Evolutionary conservation across 805 yeast genomes (phyloP), one percentile per base, ranked within the genome.

Genomic region (Kazachstania viticola): DNA sequence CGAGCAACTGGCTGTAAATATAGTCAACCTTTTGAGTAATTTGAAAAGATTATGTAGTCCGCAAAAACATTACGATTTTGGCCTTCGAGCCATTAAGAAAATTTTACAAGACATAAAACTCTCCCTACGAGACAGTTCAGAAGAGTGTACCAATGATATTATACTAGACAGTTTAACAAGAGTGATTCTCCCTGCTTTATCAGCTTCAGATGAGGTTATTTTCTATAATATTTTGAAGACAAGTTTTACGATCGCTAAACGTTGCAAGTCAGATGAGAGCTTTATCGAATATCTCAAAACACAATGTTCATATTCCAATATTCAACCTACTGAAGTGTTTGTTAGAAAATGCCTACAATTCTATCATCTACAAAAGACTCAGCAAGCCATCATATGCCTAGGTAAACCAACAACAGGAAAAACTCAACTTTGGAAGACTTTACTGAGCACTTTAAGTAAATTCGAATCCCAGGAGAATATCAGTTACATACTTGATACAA

Each of bases 21-120:
- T 80, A 13, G 81, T 79, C 0, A 62, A 69, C 0, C 63, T 82
- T 19, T 78, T 83, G 39, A 38, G 38, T 1, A 49, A 47, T 1
- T 49, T 88, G n/a, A 46, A 51, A 3, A n/a, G 12, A 0, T 30
- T 36, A 0, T 54, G 73, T 9, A 64, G 80, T 0, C 15, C 38
- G 0, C 95, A 83, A 46, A 48, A 54, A 4, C 96, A 88, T 49
- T 88, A 88, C 44, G 96, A 88, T 46, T 88, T 88, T 66, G 95
- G 96, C 0, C 57, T 88, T 27, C 65, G 97, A 37, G 76, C 94
- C 0, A 52, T 88, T 35, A 88, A 87, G 46, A 65, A 74, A 24
- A 71, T 77, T 1, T 51, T 88, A 13, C 9, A n/a, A 9, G 11
- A 11, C 21, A 19, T 11, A 19, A 19, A 11, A 19, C n/a, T n/a